A percentile compares a stretch with the other conserved stretches of the same genome.
Conservation (phyloP, 108 stramenopile species). For the Cylindrotheca closterium region DNA sequence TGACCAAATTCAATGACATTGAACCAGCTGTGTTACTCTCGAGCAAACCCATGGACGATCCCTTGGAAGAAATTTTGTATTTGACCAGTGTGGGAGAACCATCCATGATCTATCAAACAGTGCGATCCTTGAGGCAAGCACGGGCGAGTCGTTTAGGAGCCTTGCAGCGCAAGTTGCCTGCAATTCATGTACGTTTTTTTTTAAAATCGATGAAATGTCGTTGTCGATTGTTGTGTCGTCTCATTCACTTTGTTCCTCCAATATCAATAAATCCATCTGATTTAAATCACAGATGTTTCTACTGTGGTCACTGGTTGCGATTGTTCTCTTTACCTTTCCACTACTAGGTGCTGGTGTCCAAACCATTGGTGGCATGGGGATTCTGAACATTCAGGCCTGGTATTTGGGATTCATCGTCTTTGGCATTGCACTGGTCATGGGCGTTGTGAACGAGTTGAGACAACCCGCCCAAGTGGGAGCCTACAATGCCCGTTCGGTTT, state of each 20-base stretch:
- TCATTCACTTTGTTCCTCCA: too few relatives aligned
- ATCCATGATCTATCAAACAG: slow-evolving; percentile 78
- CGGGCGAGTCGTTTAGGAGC: slow-evolving; percentile 75
- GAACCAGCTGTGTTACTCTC: slow-evolving; percentile 68
- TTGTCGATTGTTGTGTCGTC: not conserved
- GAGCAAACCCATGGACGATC: slow-evolving; percentile 78
- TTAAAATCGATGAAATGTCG: not conserved
- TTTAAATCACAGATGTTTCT: slow-evolving; percentile 70
- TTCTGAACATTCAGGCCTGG: slow-evolving; percentile 43
- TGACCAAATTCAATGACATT: slow-evolving; percentile 57
- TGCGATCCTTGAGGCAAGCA: slow-evolving; percentile 74
- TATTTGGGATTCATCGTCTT: slow-evolving; percentile 61
- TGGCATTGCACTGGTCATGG: slow-evolving; percentile 64
- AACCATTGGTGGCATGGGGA: slow-evolving; percentile 56
- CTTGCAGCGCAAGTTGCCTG: slow-evolving; percentile 79
- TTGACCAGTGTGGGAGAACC: slow-evolving; percentile 86
- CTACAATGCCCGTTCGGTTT: slow-evolving; percentile 75
- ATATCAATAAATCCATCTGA: too few relatives aligned
- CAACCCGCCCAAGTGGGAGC: slow-evolving; percentile 62
- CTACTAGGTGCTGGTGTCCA: slow-evolving; percentile 69
- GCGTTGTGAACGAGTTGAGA: slow-evolving; percentile 69
- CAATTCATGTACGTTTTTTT: slow-evolving; percentile 1
- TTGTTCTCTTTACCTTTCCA: slow-evolving; percentile 73
- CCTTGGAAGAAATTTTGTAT: slow-evolving; percentile 82
- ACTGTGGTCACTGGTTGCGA: slow-evolving; percentile 63